Evolutionary conservation across 352 stramenopile genomes (phyloP).

Genomic region (Globisporangium abappressorium): DNA sequence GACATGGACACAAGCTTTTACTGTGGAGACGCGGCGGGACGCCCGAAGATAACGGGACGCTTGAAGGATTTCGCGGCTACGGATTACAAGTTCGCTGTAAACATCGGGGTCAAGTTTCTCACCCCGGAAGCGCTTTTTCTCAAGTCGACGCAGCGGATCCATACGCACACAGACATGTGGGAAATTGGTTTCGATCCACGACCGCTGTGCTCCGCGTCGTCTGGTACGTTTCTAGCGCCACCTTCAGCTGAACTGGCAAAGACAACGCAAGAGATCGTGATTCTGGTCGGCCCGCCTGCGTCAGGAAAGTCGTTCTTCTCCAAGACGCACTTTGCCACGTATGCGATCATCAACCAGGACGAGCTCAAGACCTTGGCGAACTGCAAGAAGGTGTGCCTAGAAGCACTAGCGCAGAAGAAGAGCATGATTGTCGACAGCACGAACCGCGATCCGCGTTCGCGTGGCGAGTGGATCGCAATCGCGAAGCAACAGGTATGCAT

Average conservation of each 20-base stretch:
- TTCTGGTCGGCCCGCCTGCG: slow-evolving; percentile 71
- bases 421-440: slow-evolving; percentile 88
- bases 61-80: slow-evolving; percentile 82
- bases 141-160: slow-evolving; percentile 58
- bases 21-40: slow-evolving; percentile 77
- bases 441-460: slow-evolving; percentile 60
- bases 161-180: slow-evolving; percentile 66
- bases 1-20: slow-evolving; percentile 71
- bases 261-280: slow-evolving; percentile 57
- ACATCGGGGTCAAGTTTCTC: slow-evolving; percentile 73
- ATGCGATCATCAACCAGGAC: slow-evolving; percentile 83
- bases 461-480: slow-evolving; percentile 73
- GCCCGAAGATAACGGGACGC: slow-evolving; percentile 61
- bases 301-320: slow-evolving; percentile 74
- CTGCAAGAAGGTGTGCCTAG: slow-evolving; percentile 64
- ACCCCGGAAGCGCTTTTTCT: slow-evolving; percentile 86
- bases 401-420: slow-evolving; percentile 50
- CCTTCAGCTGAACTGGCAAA: slow-evolving; percentile 22
- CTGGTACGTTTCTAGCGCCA: slow-evolving; percentile 32
- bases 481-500: slow-evolving; percentile 53
- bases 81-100: slow-evolving; percentile 90
- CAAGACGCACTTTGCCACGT: slow-evolving; percentile 39
- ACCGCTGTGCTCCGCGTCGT: slow-evolving; percentile 23
- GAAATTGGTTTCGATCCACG: slow-evolving; percentile 76
- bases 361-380: slow-evolving; percentile 74